These are phyloP conservation scores for Aethionema arabicum DNA, from an alignment of 345 rosid genomes.

Conservation along the genomic window DNA sequence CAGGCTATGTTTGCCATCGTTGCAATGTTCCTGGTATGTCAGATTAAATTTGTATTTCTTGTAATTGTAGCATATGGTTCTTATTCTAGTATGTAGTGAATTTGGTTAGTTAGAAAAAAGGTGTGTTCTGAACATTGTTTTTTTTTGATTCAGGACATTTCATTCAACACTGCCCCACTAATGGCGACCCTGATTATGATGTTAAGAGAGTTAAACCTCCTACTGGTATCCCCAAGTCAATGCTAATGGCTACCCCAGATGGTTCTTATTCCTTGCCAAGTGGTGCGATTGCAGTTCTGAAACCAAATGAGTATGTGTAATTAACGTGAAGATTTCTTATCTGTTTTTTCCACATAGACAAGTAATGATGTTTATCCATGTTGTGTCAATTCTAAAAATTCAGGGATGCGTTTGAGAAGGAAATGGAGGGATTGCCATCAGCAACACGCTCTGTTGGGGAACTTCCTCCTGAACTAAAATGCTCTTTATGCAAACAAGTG, in stretches of 20 bases:
- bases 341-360: background rate
- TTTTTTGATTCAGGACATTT: constrained; percentile 69
- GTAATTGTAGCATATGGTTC: background rate
- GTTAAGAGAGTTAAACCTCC: constrained; percentile 89
- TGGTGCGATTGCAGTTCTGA: constrained; percentile 89
- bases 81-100: background rate
- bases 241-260: constrained; percentile 85
- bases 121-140: background rate
- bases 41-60: background rate
- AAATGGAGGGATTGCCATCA: constrained; percentile 88
- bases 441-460: constrained; percentile 73
- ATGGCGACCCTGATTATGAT: constrained; percentile 89
- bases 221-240: constrained; percentile 97
- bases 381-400: constrained; percentile 5
- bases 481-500: constrained; percentile 89
- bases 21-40: constrained; percentile 86
- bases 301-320: constrained; percentile 85
- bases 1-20: constrained; percentile 91
- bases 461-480: constrained; percentile 91
- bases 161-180: constrained; percentile 97
- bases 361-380: constrained; percentile 3
- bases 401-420: constrained; percentile 98
- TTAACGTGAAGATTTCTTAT: background rate
- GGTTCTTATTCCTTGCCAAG: constrained; percentile 95
- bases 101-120: constrained; percentile 8